Evolutionary conservation across 257 asterid species (phyloP).

Genomic region (Solanum chmielewskii): DNA sequence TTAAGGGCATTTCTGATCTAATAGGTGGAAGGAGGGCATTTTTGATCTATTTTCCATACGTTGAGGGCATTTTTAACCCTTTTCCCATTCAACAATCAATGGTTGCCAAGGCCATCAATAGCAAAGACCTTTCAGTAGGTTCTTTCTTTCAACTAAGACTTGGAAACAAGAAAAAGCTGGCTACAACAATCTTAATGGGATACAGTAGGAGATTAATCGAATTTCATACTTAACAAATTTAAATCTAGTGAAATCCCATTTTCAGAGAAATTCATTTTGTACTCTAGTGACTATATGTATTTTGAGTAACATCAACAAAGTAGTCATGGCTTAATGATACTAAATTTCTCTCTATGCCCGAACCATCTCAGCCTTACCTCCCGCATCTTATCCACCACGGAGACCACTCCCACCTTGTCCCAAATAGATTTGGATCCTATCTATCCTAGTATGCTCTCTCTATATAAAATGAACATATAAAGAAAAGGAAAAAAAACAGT

Average conservation of each 20-base stretch:
- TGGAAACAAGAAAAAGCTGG: not conserved
- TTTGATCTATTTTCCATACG: too few relatives aligned
- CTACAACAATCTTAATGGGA: not conserved
- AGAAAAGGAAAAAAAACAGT: not conserved
- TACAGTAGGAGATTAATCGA: not conserved
- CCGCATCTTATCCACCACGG: not conserved
- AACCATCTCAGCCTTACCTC: not conserved
- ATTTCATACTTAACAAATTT: not conserved
- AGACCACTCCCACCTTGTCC: not conserved
- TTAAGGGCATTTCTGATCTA: too few relatives aligned
- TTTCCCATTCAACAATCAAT: not conserved
- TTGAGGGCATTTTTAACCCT: too few relatives aligned
- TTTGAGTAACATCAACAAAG: not conserved
- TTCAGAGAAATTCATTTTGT: not conserved
- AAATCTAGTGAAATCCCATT: not conserved
- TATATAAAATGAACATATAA: not conserved
- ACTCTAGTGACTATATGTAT: not conserved
- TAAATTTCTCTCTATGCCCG: not conserved
- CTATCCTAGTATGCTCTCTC: not conserved
- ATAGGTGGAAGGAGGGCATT: too few relatives aligned
- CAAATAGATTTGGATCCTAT: not conserved
- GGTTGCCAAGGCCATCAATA: not conserved
- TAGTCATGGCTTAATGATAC: not conserved
- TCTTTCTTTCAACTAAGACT: not conserved
- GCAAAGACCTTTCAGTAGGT: not conserved